Evolutionary conservation across 495 filamentous ascomycete genomes (phyloP), one percentile per base, ranked within the genome.

Genomic region (Glonium stellatum): DNA sequence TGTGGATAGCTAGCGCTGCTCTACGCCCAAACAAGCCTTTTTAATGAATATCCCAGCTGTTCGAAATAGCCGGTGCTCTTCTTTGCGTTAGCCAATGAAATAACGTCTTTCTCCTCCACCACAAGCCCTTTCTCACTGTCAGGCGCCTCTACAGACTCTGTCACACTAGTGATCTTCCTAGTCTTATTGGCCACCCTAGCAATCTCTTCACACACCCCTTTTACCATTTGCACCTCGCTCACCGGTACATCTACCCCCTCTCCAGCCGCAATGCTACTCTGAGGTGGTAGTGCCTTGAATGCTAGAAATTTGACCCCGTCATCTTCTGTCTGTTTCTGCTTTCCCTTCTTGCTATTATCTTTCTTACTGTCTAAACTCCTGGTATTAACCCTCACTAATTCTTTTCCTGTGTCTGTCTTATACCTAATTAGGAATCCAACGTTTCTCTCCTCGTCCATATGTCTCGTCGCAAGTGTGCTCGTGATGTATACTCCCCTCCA

Each of bases 1-100:
- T 6, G 27, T 6, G 27, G 2, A 31, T 31, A 31, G 6, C 27
- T 6, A 31, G 27, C 6, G 27, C 6, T 31, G 27, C 6, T 46
- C 61, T 54, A 93, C 58, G 87, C 88, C 92, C 92, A 97, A 23
- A 97, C 88, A 71, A 96, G 72, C 78, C 88, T 92, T 81, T 92
- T 96, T 53, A 97, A 76, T 58, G 84, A 85, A 77, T 96, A 87
- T 10, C 88, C 87, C 67, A 91, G 71, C 70, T 89, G 83, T 76
- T 98, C 92, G 46, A 98, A 69, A 67, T 91, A 77, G 5, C 90
- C 88, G 2, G 92, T 97, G 57, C 85, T 89, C 76, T 82, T 89
- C 82, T 82, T 90, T 60, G 93, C 93, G 69, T 96, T 90, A 2
- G 79, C 82, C 61, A 93, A 67, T 5, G 83, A 84, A 36, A 97